Percentiles rank a stretch among this genome's conserved stretches.
phyloP scores from a whole-genome alignment of 495 filamentous ascomycete genomes.

The Penicillium coffeae region DNA sequence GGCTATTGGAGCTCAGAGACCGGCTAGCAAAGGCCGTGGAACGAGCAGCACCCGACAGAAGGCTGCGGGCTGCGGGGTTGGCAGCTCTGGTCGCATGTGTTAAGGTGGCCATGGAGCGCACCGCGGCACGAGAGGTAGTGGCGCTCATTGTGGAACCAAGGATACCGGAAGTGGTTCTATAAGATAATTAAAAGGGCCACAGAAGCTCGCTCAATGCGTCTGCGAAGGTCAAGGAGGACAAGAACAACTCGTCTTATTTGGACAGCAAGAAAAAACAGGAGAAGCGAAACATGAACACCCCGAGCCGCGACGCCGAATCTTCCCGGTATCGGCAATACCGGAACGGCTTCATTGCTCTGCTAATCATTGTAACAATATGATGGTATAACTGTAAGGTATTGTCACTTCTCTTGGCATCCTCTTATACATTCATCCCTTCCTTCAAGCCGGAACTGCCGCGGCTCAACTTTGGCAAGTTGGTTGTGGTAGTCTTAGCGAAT shows the following conservation, averaged over 20 bases:
- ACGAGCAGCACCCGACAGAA: conserved; percentile 26
- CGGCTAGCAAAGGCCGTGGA: conserved; percentile 29
- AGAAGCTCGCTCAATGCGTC: conserved; percentile 8
- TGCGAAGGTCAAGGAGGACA: conserved; percentile 6
- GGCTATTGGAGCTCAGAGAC: conserved; percentile 35
- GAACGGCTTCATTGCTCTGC: conserved; percentile 3
- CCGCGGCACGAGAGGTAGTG: conserved; percentile 39
- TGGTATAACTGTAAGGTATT: conserved; percentile 19
- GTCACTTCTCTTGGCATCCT: conserved; percentile 12
- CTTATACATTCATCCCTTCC: conserved; percentile 11
- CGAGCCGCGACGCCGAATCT: conserved; percentile 32
- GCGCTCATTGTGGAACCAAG: conserved; percentile 20
- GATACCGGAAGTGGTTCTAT: conserved; percentile 1
- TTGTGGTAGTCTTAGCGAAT: no score
- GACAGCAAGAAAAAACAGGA: conserved; percentile 9
- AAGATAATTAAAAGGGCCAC: conserved; percentile 12
- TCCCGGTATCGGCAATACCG: conserved; percentile 36
- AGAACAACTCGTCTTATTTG: conserved; percentile 14
- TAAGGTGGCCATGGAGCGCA: conserved; percentile 42
- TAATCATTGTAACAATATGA: conserved; percentile 2
- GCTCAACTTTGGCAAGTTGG: no score
- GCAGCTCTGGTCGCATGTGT: conserved; percentile 38
- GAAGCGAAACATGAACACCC: conserved; percentile 14
- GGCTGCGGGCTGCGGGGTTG: conserved; percentile 37
- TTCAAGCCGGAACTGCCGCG: no score